A percentile compares a stretch with the other conserved stretches of the same genome.
Evolutionary conservation across 345 rosid species (phyloP).

Genomic region (Eucalyptus melliodora): DNA sequence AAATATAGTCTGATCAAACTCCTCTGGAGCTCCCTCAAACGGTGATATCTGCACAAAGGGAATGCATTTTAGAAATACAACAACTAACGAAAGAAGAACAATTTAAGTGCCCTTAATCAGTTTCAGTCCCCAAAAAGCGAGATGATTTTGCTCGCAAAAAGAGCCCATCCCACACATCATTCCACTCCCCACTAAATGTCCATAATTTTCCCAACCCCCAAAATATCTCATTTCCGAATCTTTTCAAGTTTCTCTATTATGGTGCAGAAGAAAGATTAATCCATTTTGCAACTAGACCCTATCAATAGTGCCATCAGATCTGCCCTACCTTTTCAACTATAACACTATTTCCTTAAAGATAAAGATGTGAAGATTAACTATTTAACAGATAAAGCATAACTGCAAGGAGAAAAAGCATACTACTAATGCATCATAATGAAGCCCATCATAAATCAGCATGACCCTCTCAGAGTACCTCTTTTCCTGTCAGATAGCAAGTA

Average conservation of each 20-base stretch:
- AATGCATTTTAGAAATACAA: neutral
- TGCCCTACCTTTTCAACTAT: neutral
- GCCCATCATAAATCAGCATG: constrained; percentile 89
- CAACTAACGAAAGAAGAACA: neutral
- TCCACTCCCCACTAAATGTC: neutral
- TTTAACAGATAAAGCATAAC: neutral
- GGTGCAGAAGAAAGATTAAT: neutral
- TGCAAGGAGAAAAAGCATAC: constrained; percentile 12
- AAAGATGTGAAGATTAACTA: neutral
- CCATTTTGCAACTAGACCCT: neutral
- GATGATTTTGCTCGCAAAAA: neutral
- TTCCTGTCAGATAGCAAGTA: constrained; percentile 23
- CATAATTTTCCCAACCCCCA: neutral
- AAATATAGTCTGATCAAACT: constrained; percentile 87
- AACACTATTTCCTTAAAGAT: neutral
- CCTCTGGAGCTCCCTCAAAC: constrained; percentile 74
- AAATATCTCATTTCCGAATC: neutral
- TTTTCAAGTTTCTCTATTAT: neutral
- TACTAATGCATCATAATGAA: constrained; percentile 91
- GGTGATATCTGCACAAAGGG: constrained; percentile 52
- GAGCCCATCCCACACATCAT: neutral
- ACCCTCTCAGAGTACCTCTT: constrained; percentile 61
- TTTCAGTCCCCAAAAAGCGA: neutral
- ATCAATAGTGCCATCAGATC: neutral
- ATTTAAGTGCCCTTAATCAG: neutral